Base-by-base conservation (phyloP, 1,284 basidiomycete genomes). In the Inonotus hispidus region DNA sequence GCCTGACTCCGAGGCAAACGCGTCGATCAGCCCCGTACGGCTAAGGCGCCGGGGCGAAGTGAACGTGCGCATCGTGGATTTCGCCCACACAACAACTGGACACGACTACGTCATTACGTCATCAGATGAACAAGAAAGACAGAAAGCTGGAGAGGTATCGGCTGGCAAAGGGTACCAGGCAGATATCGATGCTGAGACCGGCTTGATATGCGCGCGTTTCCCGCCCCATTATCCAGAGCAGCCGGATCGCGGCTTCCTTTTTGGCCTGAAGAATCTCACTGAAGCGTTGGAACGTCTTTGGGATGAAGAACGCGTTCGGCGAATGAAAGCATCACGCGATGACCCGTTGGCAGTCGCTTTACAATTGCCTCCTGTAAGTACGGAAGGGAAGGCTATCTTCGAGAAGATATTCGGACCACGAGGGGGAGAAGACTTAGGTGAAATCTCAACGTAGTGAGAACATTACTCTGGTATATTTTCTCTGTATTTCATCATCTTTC, bases 31-130 rank as follows among this genome's bases (percentile, higher is more conserved):
- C 27, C 78, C 75, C 16, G 41, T 35, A 16, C 39, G 59, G n/a
- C 25, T 32, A 38, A 58, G 79, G 79, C 23, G 82, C 69, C 85
- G 92, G 23, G 97, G 97, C 45, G 94, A 97, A 73, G 85, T 99
- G 62, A 94, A 93, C 69, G 92, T 99, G 65, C 92, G 95, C 29
- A 87, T 99, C 60, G 97, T 99, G 63, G 96, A 99, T 74, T 99
- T 99, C 76, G 97, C 96, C 6, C 96, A 98, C 73, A 98, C 96
- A 62, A 98, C 95, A 7, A 98, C 95, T 0, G 96, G 96, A 6
- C 81, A 82, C 50, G 97, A 99, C 73, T 98, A 94, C 82, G 72
- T 91, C 58, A 84, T 87, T 16, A 81, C 80, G 68, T 81, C 86
- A 2, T 72, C 79, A 3, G 62, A 46, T 54, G 69, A 74, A 53